phyloP scores from a whole-genome alignment of 495 filamentous ascomycete genomes.

The Penicillium malachiteum region DNA sequence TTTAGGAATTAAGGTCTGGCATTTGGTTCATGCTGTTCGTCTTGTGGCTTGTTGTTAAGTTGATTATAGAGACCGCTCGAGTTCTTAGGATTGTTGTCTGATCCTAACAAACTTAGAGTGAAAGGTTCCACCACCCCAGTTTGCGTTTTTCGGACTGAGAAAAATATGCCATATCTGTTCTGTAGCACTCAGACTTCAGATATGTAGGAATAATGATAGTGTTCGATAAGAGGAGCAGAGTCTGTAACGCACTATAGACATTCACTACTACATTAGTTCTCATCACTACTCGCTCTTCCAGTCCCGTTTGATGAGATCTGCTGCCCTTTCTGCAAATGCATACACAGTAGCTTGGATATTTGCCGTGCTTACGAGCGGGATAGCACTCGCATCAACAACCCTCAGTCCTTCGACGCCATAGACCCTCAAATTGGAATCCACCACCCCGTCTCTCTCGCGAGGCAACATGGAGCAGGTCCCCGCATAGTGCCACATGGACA shows the following conservation, averaged over 20 bases:
- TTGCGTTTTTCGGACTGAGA: no score
- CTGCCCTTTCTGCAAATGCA: slow-evolving; percentile 56
- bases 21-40: no score
- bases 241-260: neutral
- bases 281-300: neutral
- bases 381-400: slow-evolving; percentile 54
- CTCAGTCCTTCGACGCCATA: slow-evolving; percentile 48
- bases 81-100: no score
- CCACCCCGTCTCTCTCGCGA: slow-evolving; percentile 48
- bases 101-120: no score
- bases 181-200: no score
- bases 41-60: no score
- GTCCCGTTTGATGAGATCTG: slow-evolving; percentile 39
- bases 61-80: no score
- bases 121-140: no score
- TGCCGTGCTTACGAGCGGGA: slow-evolving; percentile 47
- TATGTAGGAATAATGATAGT: neutral
- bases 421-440: slow-evolving; percentile 47
- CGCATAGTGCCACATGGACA: neutral
- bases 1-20: neutral
- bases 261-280: neutral
- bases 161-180: no score
- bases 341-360: slow-evolving; percentile 53
- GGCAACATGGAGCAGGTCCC: slow-evolving; percentile 25
- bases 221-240: neutral